Evolutionary conservation across 257 asterid genomes (phyloP).

Genomic region (Nemophila menziesii): DNA sequence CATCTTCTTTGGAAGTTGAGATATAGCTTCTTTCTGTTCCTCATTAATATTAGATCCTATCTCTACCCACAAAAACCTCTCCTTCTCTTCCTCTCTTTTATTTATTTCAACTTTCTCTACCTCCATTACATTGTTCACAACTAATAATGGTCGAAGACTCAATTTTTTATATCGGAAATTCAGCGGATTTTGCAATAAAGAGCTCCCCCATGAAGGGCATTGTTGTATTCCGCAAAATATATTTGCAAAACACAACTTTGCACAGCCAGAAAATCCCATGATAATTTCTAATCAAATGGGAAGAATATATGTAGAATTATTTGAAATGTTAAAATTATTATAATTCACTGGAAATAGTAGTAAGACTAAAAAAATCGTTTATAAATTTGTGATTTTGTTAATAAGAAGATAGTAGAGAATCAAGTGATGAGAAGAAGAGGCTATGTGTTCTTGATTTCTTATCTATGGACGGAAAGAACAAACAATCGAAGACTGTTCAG

Average conservation of each 20-base stretch:
- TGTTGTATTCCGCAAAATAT: constrained; percentile 10
- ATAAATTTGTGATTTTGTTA: no score
- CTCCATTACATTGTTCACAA: constrained; percentile 11
- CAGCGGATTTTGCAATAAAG: constrained; percentile 11
- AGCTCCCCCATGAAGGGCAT: constrained; percentile 10
- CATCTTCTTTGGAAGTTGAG: constrained; percentile 50
- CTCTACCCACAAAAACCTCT: constrained; percentile 37
- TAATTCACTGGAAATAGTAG: not conserved
- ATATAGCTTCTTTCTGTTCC: constrained; percentile 41
- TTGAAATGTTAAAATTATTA: not conserved
- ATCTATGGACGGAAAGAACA: not conserved
- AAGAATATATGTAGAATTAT: not conserved
- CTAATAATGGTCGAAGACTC: constrained; percentile 7
- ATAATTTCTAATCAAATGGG: not conserved
- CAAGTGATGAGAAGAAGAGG: not conserved
- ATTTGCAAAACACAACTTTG: constrained; percentile 12
- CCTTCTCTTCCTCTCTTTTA: constrained; percentile 22
- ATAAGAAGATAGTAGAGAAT: not conserved
- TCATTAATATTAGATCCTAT: constrained; percentile 28
- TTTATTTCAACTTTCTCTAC: constrained; percentile 19
- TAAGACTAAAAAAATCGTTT: no score
- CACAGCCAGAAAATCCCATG: constrained; percentile 22
- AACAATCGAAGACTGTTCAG: not conserved
- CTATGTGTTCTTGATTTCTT: no score
- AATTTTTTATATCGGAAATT: constrained; percentile 11